phyloP scores from a whole-genome alignment of 306 rosid genomes.

The Glycyrrhiza uralensis region DNA sequence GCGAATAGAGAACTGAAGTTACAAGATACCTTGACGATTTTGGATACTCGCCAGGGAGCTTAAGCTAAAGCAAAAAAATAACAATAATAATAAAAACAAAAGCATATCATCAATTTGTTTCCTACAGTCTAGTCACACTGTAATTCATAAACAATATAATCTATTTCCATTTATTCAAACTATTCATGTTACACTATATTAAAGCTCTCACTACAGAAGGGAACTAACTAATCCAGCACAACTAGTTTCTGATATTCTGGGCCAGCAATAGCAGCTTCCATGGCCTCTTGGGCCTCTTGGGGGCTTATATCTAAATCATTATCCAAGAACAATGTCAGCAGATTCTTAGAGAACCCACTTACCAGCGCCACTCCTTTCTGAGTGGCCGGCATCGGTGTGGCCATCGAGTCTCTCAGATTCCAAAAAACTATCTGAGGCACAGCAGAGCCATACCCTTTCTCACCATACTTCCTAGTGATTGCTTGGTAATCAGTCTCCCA shows the following conservation, averaged over 20 bases:
- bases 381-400: conserved; percentile 45
- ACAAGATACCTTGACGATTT: no score
- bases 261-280: conserved; percentile 50
- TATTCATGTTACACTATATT: background rate
- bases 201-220: background rate
- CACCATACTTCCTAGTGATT: conserved; percentile 43
- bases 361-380: conserved; percentile 68
- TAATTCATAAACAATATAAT: background rate
- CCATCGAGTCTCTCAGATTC: conserved; percentile 56
- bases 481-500: conserved; percentile 78
- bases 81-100: no score
- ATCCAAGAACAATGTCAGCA: conserved; percentile 54
- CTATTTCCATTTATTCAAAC: background rate
- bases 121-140: background rate
- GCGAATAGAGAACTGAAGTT: no score
- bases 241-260: conserved; percentile 40
- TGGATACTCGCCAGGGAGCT: no score
- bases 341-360: conserved; percentile 74
- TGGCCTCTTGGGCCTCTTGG: conserved; percentile 6
- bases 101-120: no score
- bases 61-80: no score
- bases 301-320: conserved; percentile 44
- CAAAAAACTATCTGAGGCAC: conserved; percentile 75
- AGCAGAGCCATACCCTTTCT: conserved; percentile 46
- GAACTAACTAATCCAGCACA: conserved; percentile 39